phyloP scores from a whole-genome alignment of 306 rosid genomes.

The Neltuma alba region DNA sequence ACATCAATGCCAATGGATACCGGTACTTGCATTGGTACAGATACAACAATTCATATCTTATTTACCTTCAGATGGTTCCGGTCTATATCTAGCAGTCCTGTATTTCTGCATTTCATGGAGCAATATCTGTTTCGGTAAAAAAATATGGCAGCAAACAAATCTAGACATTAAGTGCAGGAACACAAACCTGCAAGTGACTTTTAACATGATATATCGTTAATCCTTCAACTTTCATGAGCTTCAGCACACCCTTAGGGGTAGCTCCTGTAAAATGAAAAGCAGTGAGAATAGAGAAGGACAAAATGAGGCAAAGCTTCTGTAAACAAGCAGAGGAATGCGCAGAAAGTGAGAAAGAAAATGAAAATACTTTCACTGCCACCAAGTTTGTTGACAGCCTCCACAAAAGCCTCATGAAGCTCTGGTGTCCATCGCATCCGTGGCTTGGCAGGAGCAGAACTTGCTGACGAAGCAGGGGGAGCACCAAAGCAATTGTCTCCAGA shows the following conservation, averaged over 20 bases:
- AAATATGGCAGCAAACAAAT: conserved; percentile 36
- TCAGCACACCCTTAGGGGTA: conserved; percentile 98
- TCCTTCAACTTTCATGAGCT: conserved; percentile 94
- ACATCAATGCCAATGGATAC: not conserved
- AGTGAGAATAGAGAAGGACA: not conserved
- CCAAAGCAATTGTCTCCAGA: conserved; percentile 58
- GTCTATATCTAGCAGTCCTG: conserved; percentile 99
- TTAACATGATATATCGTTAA: conserved; percentile 98
- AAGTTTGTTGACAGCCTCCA: conserved; percentile 95
- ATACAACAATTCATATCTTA: conserved; percentile 32
- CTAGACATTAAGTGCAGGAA: conserved; percentile 15
- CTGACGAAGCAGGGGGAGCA: conserved; percentile 56
- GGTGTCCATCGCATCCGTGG: conserved; percentile 99
- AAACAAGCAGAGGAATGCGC: conserved; percentile 17
- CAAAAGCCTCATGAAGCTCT: conserved; percentile 97
- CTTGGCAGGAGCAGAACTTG: conserved; percentile 68
- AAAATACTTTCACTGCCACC: conserved; percentile 96
- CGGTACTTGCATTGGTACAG: not conserved
- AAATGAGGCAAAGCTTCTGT: conserved; percentile 37
- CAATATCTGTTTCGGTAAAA: conserved; percentile 41
- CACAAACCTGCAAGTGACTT: conserved; percentile 92
- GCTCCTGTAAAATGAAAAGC: conserved; percentile 66
- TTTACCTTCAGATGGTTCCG: conserved; percentile 91
- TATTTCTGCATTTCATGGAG: conserved; percentile 82
- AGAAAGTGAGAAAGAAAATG: conserved; percentile 37